Evolutionary conservation across 345 rosid genomes (phyloP).

Genomic region (Eucalyptus camaldulensis): DNA sequence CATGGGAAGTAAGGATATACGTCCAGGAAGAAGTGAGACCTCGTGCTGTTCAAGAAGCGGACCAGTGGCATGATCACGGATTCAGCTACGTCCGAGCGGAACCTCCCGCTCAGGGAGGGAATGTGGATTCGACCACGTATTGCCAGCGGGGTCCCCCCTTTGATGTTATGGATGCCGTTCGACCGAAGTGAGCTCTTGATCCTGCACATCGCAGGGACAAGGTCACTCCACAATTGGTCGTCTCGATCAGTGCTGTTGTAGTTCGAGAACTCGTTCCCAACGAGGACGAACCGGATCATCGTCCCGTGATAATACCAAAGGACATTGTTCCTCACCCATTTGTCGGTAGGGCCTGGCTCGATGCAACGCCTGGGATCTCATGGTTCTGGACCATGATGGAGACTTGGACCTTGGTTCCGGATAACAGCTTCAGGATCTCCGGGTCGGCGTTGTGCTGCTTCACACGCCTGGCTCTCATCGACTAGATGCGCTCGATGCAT

Average conservation of each 20-base stretch:
- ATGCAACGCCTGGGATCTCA: constrained; percentile 32
- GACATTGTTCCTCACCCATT: constrained; percentile 41
- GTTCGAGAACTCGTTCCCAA: constrained; percentile 67
- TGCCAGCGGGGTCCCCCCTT: constrained; percentile 59
- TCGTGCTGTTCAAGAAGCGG: constrained; percentile 45
- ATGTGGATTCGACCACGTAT: constrained; percentile 33
- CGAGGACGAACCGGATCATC: constrained; percentile 37
- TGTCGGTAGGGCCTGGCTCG: constrained; percentile 19
- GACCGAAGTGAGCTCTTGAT: constrained; percentile 27
- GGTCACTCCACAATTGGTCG: constrained; percentile 21
- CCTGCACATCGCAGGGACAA: constrained; percentile 57
- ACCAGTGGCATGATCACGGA: constrained; percentile 45
- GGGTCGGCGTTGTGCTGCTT: constrained; percentile 52
- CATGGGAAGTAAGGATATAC: constrained; percentile 72
- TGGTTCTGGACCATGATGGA: constrained; percentile 53
- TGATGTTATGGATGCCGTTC: constrained; percentile 33
- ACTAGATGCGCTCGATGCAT: constrained; percentile 33
- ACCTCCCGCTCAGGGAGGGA: constrained; percentile 53
- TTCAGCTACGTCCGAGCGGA: constrained; percentile 34
- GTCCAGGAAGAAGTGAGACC: constrained; percentile 60
- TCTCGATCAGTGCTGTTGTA: constrained; percentile 19
- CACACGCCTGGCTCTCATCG: constrained; percentile 31
- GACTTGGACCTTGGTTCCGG: constrained; percentile 33
- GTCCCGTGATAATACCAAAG: constrained; percentile 37
- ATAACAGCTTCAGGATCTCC: constrained; percentile 32